These are phyloP conservation scores for Phyllosticta capitalensis DNA, from an alignment of 2,329 filamentous ascomycete species.

Conservation along the genomic window DNA sequence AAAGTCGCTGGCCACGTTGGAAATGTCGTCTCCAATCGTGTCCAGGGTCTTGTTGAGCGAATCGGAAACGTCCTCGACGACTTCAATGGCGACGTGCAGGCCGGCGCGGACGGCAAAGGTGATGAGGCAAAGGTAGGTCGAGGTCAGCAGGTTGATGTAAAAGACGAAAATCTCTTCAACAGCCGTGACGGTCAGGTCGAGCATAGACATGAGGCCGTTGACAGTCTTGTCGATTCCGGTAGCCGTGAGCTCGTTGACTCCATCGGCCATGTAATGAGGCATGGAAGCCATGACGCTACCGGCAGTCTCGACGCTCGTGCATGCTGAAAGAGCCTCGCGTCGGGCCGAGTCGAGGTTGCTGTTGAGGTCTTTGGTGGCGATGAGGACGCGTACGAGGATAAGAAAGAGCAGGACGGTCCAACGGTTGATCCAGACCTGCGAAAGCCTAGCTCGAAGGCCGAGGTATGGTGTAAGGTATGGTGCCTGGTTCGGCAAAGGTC, in stretches of 20 bases:
- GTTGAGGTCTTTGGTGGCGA: constrained; percentile 65
- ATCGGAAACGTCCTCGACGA: constrained; percentile 51
- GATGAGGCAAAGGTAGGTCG: constrained; percentile 83
- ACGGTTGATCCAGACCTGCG: constrained; percentile 94
- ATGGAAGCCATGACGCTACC: constrained; percentile 96
- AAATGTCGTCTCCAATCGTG: constrained; percentile 47
- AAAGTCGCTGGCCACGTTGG: constrained; percentile 44
- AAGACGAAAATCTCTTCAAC: constrained; percentile 86
- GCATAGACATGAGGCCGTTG: constrained; percentile 66
- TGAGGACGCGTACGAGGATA: constrained; percentile 69
- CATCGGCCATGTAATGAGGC: constrained; percentile 86
- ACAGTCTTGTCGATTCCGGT: constrained; percentile 72
- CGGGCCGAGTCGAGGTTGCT: constrained; percentile 68
- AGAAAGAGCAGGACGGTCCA: constrained; percentile 89
- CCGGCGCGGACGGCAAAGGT: constrained; percentile 73
- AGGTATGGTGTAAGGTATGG: constrained; percentile 81
- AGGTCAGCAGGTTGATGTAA: constrained; percentile 82
- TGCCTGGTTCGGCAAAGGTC: constrained; percentile 52
- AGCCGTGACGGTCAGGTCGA: constrained; percentile 69
- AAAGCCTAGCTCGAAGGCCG: constrained; percentile 77
- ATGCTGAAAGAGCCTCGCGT: constrained; percentile 74
- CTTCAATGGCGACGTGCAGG: constrained; percentile 57
- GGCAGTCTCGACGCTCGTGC: constrained; percentile 82
- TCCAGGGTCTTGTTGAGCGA: constrained; percentile 52
- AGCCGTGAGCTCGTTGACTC: constrained; percentile 79